A percentile compares a stretch with the other conserved stretches of the same genome.
Evolutionary conservation across 495 filamentous ascomycete genomes (phyloP).

Genomic region (Lasiosphaeria miniovina): DNA sequence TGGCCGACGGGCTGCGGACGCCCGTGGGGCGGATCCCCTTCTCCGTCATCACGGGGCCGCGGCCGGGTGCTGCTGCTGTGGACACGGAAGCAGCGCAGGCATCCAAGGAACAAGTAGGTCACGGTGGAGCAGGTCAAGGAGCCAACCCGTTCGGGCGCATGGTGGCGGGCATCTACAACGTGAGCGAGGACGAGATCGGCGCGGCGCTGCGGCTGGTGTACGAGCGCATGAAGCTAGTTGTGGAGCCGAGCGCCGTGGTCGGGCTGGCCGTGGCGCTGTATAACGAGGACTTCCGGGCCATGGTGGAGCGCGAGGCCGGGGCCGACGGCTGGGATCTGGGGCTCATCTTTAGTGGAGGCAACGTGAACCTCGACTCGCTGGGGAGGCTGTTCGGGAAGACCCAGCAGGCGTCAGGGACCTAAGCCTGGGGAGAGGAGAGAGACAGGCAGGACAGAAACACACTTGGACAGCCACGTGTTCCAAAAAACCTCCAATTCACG

Average conservation of each 20-base stretch:
- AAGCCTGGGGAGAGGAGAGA: not conserved
- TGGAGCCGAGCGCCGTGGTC: conserved; percentile 89
- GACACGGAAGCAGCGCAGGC: too few relatives aligned
- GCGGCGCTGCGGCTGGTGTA: conserved; percentile 71
- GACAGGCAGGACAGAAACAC: not conserved
- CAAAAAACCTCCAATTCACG: not conserved
- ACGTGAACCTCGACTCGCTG: conserved; percentile 80
- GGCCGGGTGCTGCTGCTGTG: conserved; percentile 17
- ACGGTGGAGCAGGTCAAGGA: too few relatives aligned
- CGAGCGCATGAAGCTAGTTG: conserved; percentile 87
- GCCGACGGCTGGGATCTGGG: conserved; percentile 82
- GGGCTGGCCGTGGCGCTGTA: conserved; percentile 78
- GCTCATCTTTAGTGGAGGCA: conserved; percentile 84
- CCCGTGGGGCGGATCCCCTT: conserved; percentile 77
- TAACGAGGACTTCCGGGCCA: conserved; percentile 73
- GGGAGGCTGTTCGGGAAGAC: conserved; percentile 52
- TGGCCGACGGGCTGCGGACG: conserved; percentile 88
- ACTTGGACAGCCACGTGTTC: not conserved
- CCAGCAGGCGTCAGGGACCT: not conserved
- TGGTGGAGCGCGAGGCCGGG: conserved; percentile 68
- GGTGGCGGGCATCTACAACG: conserved; percentile 70
- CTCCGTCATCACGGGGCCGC: conserved; percentile 70
- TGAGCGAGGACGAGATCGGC: conserved; percentile 80
- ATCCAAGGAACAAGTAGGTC: too few relatives aligned
- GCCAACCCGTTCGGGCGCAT: conserved; percentile 23